Conservation (phyloP, 2,329 filamentous ascomycete species). For the Sporothrix protearum region DNA sequence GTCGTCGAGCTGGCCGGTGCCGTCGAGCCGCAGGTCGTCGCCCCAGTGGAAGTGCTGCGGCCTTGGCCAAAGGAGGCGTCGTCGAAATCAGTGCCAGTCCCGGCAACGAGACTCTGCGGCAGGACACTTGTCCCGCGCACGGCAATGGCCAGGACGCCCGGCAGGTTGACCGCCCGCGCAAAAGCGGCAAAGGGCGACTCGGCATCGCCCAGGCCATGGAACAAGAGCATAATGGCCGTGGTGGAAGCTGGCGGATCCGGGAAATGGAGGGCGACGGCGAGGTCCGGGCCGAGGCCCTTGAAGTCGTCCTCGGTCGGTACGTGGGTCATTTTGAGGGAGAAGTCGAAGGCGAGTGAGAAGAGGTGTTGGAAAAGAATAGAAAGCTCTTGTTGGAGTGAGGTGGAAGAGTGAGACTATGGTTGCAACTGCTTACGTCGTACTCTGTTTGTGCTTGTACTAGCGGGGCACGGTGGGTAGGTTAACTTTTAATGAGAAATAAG, state of each 20-base stretch:
- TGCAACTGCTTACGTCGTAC: background rate
- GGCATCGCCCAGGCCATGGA: constrained; percentile 81
- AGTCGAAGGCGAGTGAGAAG: background rate
- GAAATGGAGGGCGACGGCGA: constrained; percentile 47
- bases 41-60: constrained; percentile 59
- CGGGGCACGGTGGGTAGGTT: background rate
- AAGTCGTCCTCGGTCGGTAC: constrained; percentile 53
- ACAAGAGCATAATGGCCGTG: constrained; percentile 72
- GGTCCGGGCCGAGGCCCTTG: constrained; percentile 39
- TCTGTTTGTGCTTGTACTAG: background rate
- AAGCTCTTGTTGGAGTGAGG: background rate
- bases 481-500: background rate
- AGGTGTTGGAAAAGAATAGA: background rate
- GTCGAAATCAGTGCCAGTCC: constrained; percentile 25
- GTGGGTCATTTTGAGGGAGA: constrained; percentile 31
- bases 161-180: constrained; percentile 65
- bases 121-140: constrained; percentile 66
- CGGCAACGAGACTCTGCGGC: constrained; percentile 59
- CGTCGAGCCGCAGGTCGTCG: constrained; percentile 58
- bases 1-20: constrained; percentile 53
- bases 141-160: constrained; percentile 72
- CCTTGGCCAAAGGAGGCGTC: constrained; percentile 28
- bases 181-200: constrained; percentile 66
- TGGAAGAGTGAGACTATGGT: background rate
- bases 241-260: constrained; percentile 57